A percentile compares a stretch with the other conserved stretches of the same genome.
Conservation (phyloP, 768 basidiomycete genomes). For the Leccinum ochraceum region DNA sequence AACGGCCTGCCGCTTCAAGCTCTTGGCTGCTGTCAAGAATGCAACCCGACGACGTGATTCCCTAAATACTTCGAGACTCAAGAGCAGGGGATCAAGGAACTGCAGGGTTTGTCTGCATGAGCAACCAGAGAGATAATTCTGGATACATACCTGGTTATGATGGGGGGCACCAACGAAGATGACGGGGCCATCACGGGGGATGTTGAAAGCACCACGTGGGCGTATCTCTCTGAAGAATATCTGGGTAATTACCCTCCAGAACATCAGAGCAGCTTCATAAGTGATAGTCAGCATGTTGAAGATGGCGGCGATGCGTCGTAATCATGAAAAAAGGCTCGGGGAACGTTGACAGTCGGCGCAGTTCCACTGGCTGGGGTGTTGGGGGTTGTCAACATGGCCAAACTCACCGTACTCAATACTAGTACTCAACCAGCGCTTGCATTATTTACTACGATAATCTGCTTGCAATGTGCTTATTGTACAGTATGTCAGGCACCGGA, state of each 20-base stretch:
- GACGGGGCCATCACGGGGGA: conserved; percentile 86
- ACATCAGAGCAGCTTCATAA: conserved; percentile 79
- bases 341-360: neutral
- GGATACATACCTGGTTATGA: conserved; percentile 72
- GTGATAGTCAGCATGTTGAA: conserved; percentile 28
- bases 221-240: conserved; percentile 97
- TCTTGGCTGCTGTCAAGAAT: conserved; percentile 88
- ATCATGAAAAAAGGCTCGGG: conserved; percentile 12
- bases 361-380: neutral
- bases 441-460: conserved; percentile 27
- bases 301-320: conserved; percentile 7
- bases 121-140: conserved; percentile 5
- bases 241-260: conserved; percentile 85
- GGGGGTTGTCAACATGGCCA: conserved; percentile 30
- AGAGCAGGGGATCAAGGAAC: conserved; percentile 90
- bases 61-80: conserved; percentile 82
- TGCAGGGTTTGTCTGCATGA: conserved; percentile 35
- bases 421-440: neutral
- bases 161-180: conserved; percentile 95
- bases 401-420: conserved; percentile 13
- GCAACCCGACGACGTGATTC: conserved; percentile 81
- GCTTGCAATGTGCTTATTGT: conserved; percentile 27
- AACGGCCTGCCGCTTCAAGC: conserved; percentile 76
- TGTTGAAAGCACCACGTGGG: conserved; percentile 92
- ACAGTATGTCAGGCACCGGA: conserved; percentile 29